Base-by-base conservation (phyloP, 371 early-diverging fungal genomes). In the Apophysomyces trapeziformis region DNA sequence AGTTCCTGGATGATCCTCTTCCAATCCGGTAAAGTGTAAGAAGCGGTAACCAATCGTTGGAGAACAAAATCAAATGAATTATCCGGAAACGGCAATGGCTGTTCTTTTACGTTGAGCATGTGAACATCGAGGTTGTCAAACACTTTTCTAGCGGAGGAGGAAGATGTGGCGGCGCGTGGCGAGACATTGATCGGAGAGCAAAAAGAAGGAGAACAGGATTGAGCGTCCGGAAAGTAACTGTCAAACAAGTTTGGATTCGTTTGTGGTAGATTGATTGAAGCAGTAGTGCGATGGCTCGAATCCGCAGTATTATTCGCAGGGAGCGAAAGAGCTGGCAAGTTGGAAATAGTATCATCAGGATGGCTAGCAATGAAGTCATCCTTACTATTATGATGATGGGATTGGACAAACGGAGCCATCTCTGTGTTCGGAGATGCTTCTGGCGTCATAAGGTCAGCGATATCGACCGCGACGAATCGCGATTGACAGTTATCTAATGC, bases 31-130 rank as follows among this genome's bases (percentile, higher is more conserved):
- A 54, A 12, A 0, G 72, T 74, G 65, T 66, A 77, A 2, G 66
- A 36, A 14, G 68, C 36, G 2, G 68, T 62, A 6, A 65, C 71
- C 13, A 74, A 46, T 16, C 68, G 43, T 41, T 74, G 74, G 61
- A 66, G 62, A 7, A 77, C 68, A 74, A 72, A 72, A 45, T 74
- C 72, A 68, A 77, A 77, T 4, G 63, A 61, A 54, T 72, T 67
- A 12, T 77, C 77, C 35, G 60, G 50, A 68, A 74, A 77, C 12
- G 72, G 74, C 9, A 73, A 67, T 35, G 36, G 36, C 14, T 62
- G 68, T 18, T 71, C 66, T 1, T 65, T 13, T 1, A 70, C 65
- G 43, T 71, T 65, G 3, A 56, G 44, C 38, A 63, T 39, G 56
- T 75, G 68, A 26, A 75, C 70, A 38, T 78, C 73, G 18, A 75